Conservation (phyloP, 2,329 filamentous ascomycete species). For the Xylariaceae sp. region DNA sequence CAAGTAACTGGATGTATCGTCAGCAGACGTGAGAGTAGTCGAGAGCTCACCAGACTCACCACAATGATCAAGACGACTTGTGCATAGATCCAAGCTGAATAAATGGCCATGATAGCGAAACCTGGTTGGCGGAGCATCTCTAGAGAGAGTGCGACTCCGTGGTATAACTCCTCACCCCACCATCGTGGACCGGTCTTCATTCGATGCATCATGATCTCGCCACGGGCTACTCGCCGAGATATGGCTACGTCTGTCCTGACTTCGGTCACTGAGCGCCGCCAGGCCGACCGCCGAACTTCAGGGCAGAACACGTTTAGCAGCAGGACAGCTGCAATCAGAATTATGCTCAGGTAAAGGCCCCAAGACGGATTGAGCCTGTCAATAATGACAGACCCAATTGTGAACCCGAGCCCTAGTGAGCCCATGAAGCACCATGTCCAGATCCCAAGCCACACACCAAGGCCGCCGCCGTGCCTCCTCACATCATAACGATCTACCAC, state of each 20-base stretch:
- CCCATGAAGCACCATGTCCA: conserved; percentile 77
- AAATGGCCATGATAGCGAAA: conserved; percentile 68
- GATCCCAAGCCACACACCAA: conserved; percentile 74
- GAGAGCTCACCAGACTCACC: conserved; percentile 14
- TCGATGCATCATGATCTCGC: conserved; percentile 74
- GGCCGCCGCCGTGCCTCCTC: conserved; percentile 69
- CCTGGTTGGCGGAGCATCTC: conserved; percentile 73
- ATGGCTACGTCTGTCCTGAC: conserved; percentile 50
- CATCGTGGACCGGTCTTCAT: conserved; percentile 66
- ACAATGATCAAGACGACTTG: conserved; percentile 70
- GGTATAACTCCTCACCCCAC: conserved; percentile 74
- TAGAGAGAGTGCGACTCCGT: conserved; percentile 60
- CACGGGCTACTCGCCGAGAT: conserved; percentile 59
- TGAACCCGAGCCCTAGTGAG: conserved; percentile 67
- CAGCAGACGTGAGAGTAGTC: background rate
- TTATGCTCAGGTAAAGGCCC: conserved; percentile 72
- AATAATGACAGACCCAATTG: conserved; percentile 67
- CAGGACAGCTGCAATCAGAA: conserved; percentile 60
- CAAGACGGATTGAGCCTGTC: conserved; percentile 60
- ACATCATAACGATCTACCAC: conserved; percentile 63
- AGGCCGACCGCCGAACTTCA: conserved; percentile 66
- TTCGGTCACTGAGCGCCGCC: conserved; percentile 64
- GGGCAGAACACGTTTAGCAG: conserved; percentile 68
- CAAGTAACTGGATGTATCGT: conserved; percentile 45
- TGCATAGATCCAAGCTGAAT: conserved; percentile 74